Percentiles rank a stretch among this genome's conserved stretches.
Conservation (phyloP, 2,329 filamentous ascomycete genomes). For the Leptographium procerum region DNA sequence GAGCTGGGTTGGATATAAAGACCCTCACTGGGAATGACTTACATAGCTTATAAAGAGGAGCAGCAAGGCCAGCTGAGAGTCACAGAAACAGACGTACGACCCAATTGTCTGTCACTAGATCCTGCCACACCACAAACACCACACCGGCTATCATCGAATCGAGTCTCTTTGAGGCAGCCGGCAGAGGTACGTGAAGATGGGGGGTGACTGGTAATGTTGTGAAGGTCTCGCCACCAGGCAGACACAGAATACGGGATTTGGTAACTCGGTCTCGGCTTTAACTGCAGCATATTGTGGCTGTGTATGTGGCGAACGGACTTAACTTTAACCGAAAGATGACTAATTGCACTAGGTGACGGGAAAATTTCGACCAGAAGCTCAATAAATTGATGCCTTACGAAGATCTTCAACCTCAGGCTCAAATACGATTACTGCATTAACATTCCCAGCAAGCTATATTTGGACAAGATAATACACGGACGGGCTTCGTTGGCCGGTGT, state of each 20-base stretch:
- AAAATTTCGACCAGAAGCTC: neutral
- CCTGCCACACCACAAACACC: neutral
- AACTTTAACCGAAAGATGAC: neutral
- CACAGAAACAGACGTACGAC: neutral
- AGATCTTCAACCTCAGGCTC: neutral
- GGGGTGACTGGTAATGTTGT: neutral
- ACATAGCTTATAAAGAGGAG: neutral
- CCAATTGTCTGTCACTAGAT: neutral
- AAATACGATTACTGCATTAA: too few species aligned
- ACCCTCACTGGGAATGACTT: too few species aligned
- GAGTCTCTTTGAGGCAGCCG: neutral
- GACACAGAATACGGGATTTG: neutral
- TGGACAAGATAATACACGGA: neutral
- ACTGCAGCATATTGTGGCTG: neutral
- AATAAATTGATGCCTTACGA: neutral
- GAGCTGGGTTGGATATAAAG: too few species aligned
- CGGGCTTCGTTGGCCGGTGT: too few species aligned
- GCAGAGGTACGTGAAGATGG: neutral
- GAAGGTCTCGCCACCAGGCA: neutral
- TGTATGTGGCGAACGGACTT: neutral
- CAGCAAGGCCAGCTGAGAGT: neutral
- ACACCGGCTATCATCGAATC: neutral
- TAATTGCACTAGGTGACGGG: too few species aligned
- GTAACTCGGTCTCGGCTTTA: too few species aligned
- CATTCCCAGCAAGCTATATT: too few species aligned